Conservation (phyloP, 2,329 filamentous ascomycete genomes). For the Huntiella savannae region DNA sequence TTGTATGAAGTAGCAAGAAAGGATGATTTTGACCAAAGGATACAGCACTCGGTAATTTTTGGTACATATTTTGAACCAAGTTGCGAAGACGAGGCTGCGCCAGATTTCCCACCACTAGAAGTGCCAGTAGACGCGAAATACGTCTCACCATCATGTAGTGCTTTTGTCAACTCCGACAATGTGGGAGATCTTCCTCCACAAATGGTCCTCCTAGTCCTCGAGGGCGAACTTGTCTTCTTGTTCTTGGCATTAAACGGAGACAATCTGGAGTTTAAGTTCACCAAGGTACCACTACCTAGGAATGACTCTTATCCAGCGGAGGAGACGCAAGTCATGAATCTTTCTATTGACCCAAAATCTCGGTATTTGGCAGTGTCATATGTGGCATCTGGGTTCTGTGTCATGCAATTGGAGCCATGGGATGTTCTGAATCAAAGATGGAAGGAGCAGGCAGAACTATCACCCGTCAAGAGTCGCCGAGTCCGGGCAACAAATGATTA, state of each 20-base stretch:
- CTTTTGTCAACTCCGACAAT: conserved; percentile 7
- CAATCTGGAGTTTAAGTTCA: conserved; percentile 39
- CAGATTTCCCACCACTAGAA: neutral
- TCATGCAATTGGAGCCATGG: conserved; percentile 38
- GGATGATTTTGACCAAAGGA: conserved; percentile 57
- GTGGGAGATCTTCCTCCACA: conserved; percentile 46
- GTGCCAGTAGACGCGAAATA: neutral
- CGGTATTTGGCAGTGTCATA: conserved; percentile 51
- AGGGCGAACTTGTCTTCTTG: conserved; percentile 59
- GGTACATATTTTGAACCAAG: conserved; percentile 21
- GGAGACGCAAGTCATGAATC: conserved; percentile 20
- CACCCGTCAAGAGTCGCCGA: conserved; percentile 34
- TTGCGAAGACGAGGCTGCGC: neutral
- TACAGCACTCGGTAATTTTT: conserved; percentile 61
- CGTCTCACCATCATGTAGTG: neutral
- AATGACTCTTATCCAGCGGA: neutral
- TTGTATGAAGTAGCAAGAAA: conserved; percentile 62
- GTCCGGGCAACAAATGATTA: conserved; percentile 40
- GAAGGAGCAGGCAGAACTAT: conserved; percentile 24
- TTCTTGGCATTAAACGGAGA: conserved; percentile 37
- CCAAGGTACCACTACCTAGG: conserved; percentile 17
- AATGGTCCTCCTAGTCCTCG: conserved; percentile 56
- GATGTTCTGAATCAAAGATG: conserved; percentile 25
- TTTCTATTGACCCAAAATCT: conserved; percentile 63
- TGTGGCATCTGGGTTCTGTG: conserved; percentile 47